Evolutionary conservation across 805 yeast genomes (phyloP).

Genomic region (Cyberlindnera nakhonratchasimensis): DNA sequence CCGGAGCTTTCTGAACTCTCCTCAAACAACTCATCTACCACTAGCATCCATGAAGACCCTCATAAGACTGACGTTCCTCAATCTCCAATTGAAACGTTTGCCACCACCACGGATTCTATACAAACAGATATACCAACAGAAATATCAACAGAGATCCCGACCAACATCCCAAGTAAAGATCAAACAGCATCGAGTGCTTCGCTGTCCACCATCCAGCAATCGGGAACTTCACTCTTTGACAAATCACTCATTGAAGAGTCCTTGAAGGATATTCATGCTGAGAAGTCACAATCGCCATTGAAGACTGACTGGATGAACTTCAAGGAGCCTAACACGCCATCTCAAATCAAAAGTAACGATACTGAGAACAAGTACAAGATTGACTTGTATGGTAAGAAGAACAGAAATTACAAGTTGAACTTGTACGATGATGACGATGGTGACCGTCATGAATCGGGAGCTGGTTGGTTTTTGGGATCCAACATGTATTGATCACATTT

Average conservation of each 20-base stretch:
- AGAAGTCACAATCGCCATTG: conserved; percentile 2
- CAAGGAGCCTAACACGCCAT: conserved; percentile 1
- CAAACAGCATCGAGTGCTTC: not conserved
- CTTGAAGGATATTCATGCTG: conserved; percentile 14
- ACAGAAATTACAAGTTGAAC: conserved; percentile 21
- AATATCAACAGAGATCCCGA: not conserved
- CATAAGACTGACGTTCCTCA: not conserved
- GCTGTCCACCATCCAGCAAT: conserved; percentile 4
- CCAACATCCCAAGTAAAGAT: not conserved
- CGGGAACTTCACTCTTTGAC: conserved; percentile 18
- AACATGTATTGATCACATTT: conserved; percentile 19
- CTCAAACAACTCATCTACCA: conserved; percentile 27
- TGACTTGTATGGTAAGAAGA: conserved; percentile 28
- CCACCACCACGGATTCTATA: not conserved
- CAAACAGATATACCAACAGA: not conserved
- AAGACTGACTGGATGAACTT: conserved; percentile 5
- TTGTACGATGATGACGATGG: conserved; percentile 22
- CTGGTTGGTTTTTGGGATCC: conserved; percentile 28
- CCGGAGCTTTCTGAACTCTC: conserved; percentile 27
- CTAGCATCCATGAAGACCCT: conserved; percentile 17
- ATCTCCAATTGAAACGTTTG: not conserved
- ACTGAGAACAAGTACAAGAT: conserved; percentile 21
- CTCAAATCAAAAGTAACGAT: conserved; percentile 1
- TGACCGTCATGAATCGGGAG: conserved; percentile 6
- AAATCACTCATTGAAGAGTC: conserved; percentile 25